phyloP scores from a whole-genome alignment of 345 rosid species.

The Microthlaspi erraticum region DNA sequence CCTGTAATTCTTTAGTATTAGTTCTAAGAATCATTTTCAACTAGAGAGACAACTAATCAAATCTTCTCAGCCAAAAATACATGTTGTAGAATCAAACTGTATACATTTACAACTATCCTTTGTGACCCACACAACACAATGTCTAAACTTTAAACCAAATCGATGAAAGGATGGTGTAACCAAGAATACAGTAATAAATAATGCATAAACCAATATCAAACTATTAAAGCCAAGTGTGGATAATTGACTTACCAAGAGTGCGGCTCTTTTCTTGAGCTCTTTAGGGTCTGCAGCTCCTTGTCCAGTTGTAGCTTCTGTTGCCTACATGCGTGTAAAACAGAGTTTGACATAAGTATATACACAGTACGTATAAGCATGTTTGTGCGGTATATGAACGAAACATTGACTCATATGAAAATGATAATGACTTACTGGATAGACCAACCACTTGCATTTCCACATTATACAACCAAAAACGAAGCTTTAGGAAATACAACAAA shows the following conservation, averaged over 20 bases:
- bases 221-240: not conserved
- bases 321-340: conserved; percentile 23
- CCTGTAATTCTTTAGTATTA: not conserved
- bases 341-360: conserved; percentile 20
- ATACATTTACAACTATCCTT: not conserved
- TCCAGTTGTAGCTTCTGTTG: conserved; percentile 15
- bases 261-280: conserved; percentile 32
- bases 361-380: not conserved
- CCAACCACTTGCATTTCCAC: conserved; percentile 23
- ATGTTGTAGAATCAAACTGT: not conserved
- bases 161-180: not conserved
- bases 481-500: conserved; percentile 1
- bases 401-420: not conserved
- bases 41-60: not conserved
- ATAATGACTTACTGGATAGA: conserved; percentile 16
- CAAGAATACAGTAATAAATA: conserved; percentile 10
- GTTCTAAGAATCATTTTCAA: not conserved
- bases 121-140: not conserved
- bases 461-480: not conserved
- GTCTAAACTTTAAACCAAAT: conserved; percentile 29
- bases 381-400: not conserved
- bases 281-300: conserved; percentile 6
- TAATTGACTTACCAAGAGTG: conserved; percentile 40
- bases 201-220: conserved; percentile 15
- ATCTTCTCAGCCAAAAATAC: not conserved